These are phyloP conservation scores for Cicer bijugum DNA, from an alignment of 306 rosid species.

Conservation along the genomic window DNA sequence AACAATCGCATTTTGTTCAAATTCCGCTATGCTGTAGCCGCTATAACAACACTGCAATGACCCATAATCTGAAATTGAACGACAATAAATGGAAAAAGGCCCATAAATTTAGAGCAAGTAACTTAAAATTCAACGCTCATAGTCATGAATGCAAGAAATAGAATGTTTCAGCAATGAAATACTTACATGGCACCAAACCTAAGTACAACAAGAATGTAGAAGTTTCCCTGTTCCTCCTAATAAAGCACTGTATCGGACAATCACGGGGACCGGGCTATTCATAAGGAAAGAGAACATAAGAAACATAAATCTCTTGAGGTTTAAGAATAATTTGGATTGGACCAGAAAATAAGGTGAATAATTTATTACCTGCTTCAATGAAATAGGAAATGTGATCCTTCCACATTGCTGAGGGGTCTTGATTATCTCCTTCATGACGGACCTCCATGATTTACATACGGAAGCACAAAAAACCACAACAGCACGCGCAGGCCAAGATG, in stretches of 20 bases:
- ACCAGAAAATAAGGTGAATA: conserved; percentile 7
- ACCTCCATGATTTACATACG: conserved; percentile 83
- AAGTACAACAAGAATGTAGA: conserved; percentile 60
- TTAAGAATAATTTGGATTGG: neutral
- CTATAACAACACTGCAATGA: too few relatives aligned
- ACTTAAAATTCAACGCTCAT: conserved; percentile 16
- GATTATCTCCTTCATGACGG: conserved; percentile 58
- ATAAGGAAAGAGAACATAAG: conserved; percentile 24
- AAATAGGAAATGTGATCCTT: conserved; percentile 82
- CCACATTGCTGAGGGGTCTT: conserved; percentile 83
- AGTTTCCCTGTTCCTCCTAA: conserved; percentile 72
- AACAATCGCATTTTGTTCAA: too few relatives aligned
- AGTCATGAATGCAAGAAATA: conserved; percentile 14
- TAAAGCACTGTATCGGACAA: conserved; percentile 72
- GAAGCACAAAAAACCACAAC: conserved; percentile 68
- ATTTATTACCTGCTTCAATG: conserved; percentile 70
- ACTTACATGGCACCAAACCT: conserved; percentile 75
- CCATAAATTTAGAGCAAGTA: conserved; percentile 10
- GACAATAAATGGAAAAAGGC: neutral
- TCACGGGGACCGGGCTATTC: conserved; percentile 82
- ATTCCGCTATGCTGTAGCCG: too few relatives aligned
- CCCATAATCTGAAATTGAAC: neutral
- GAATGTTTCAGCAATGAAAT: conserved; percentile 8
- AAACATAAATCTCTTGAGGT: conserved; percentile 6
- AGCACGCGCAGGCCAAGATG: conserved; percentile 71